Conservation (phyloP, 2,329 filamentous ascomycete species). For the Trichoderma endophyticum region DNA sequence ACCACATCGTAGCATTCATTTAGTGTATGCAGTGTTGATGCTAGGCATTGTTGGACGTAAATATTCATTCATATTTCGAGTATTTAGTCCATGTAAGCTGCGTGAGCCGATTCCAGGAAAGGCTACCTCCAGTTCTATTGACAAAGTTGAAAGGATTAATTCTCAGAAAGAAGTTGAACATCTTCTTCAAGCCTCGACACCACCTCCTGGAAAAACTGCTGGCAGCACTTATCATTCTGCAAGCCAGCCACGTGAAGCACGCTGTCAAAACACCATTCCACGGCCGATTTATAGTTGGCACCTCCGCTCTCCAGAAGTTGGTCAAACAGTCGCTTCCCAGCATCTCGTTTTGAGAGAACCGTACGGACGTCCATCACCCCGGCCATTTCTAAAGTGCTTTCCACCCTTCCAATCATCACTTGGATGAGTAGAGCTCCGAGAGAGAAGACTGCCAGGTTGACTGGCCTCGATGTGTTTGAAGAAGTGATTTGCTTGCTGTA, state of each 20-base stretch:
- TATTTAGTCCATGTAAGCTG: not conserved
- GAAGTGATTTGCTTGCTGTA: not conserved
- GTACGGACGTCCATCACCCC: not conserved
- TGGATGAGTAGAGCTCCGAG: not conserved
- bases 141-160: not conserved
- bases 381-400: not conserved
- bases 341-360: not conserved
- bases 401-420: not conserved
- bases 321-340: not conserved
- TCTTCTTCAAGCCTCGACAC: not conserved
- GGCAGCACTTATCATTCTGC: not conserved
- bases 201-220: not conserved
- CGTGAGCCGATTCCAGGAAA: not conserved
- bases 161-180: not conserved
- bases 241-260: not conserved
- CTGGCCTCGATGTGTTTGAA: not conserved
- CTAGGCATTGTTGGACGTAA: too few relatives aligned
- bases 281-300: not conserved
- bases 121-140: not conserved
- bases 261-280: not conserved
- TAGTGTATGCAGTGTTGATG: too few relatives aligned
- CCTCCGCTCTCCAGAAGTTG: not conserved
- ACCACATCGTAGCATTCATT: too few relatives aligned
- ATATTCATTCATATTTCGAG: too few relatives aligned
- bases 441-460: not conserved